phyloP scores from a whole-genome alignment of 805 yeast species.

The Lipomyces kockii region DNA sequence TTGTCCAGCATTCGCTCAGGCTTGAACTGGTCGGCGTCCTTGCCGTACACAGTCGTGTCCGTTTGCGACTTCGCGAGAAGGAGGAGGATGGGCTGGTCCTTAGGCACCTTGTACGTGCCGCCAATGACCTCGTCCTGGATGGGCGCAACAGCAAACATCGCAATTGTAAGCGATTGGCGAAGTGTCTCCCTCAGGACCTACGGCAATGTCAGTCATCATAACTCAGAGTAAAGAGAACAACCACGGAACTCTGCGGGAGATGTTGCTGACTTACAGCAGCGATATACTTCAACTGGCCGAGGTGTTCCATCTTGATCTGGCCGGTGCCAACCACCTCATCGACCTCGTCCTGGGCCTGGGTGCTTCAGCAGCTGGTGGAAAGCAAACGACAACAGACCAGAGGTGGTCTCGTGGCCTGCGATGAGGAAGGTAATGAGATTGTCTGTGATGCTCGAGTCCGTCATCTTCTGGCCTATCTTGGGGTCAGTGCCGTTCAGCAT shows the following conservation, averaged over 20 bases:
- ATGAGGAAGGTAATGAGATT: constrained; percentile 9
- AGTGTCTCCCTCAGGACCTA: constrained; percentile 6
- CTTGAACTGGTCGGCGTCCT: constrained; percentile 12
- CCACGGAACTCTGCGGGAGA: constrained; percentile 1
- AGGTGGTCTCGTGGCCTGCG: constrained; percentile 9
- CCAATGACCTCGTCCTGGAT: constrained; percentile 7
- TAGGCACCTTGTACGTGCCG: constrained; percentile 3
- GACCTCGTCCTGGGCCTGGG: constrained; percentile 9
- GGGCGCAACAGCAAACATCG: constrained; percentile 1
- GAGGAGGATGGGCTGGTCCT: constrained; percentile 5
- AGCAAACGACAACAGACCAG: constrained; percentile 9
- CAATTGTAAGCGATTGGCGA: constrained; percentile 3
- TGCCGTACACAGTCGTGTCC: constrained; percentile 8
- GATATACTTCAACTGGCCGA: constrained; percentile 9
- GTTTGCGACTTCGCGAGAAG: constrained; percentile 5
- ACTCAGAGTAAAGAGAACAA: neutral
- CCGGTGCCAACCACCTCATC: constrained; percentile 8
- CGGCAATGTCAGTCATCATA: neutral
- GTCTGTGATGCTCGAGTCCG: constrained; percentile 7
- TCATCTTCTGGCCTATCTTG: neutral
- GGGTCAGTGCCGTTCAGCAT: constrained; percentile 9
- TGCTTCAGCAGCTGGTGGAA: constrained; percentile 4
- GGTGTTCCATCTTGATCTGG: constrained; percentile 7
- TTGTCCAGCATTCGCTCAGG: constrained; percentile 9
- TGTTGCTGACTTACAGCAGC: constrained; percentile 10